A percentile compares a stretch with the other conserved stretches of the same genome.
Evolutionary conservation across 768 basidiomycete genomes (phyloP).

Genomic region (Candolleomyces aberdarensis): DNA sequence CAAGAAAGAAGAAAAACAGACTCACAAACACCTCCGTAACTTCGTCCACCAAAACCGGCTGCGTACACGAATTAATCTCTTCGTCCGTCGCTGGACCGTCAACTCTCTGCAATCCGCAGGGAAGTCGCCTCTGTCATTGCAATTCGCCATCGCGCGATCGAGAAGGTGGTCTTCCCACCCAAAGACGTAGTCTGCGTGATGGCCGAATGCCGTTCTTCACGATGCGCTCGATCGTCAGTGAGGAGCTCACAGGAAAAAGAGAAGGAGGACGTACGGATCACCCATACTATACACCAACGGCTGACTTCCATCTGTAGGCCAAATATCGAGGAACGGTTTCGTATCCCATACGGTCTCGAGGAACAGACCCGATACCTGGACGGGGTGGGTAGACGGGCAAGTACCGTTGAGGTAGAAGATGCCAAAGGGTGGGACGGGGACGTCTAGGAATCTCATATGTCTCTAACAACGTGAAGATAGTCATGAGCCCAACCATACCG

Average conservation of each 20-base stretch:
- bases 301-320: constrained; percentile 5
- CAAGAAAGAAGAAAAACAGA: neutral
- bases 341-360: constrained; percentile 9
- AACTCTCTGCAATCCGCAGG: constrained; percentile 4
- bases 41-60: neutral
- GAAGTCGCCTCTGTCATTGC: constrained; percentile 3
- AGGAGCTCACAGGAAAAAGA: neutral
- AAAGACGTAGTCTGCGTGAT: constrained; percentile 11
- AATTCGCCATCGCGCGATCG: constrained; percentile 7
- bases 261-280: constrained; percentile 4
- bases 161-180: constrained; percentile 9
- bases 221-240: too few species aligned
- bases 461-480: neutral
- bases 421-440: neutral
- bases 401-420: constrained; percentile 5
- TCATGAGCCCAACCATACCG: too few species aligned
- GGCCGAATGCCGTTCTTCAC: constrained; percentile 7
- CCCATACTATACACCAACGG: constrained; percentile 11
- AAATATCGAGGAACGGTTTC: constrained; percentile 1
- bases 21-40: constrained; percentile 3
- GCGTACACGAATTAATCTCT: constrained; percentile 5
- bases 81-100: neutral
- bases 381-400: constrained; percentile 6
- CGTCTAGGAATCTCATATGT: constrained; percentile 3
- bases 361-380: constrained; percentile 3